These are phyloP conservation scores for Aspergillus puulaauensis DNA, from an alignment of 2,329 filamentous ascomycete genomes.

Conservation along the genomic window DNA sequence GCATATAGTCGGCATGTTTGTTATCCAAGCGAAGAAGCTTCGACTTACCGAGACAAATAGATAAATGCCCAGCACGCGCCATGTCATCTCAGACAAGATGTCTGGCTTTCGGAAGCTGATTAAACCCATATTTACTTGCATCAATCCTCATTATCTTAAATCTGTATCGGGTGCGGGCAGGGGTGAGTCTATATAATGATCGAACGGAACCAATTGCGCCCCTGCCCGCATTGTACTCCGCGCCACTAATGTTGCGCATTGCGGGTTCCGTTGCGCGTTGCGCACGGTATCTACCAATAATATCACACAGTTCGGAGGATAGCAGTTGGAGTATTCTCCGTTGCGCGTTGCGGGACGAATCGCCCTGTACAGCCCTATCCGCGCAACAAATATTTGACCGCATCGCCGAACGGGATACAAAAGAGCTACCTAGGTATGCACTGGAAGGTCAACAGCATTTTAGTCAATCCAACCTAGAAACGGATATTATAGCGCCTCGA, in stretches of 20 bases:
- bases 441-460: background rate
- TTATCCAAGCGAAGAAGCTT: background rate
- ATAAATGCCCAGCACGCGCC: background rate
- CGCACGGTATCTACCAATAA: no score
- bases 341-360: no score
- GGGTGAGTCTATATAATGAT: background rate
- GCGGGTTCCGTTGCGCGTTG: no score
- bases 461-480: background rate
- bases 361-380: no score
- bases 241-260: no score
- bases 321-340: no score
- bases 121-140: background rate
- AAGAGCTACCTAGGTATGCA: no score
- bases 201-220: background rate
- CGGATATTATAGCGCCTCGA: background rate
- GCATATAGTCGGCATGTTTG: background rate
- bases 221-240: no score
- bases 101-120: background rate
- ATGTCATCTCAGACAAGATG: background rate
- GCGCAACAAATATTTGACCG: no score
- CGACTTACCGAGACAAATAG: background rate
- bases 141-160: no score
- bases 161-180: background rate
- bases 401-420: no score
- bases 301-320: no score